These are phyloP conservation scores for Hemileccinum rubropunctum DNA, from an alignment of 768 basidiomycete species.

Conservation along the genomic window DNA sequence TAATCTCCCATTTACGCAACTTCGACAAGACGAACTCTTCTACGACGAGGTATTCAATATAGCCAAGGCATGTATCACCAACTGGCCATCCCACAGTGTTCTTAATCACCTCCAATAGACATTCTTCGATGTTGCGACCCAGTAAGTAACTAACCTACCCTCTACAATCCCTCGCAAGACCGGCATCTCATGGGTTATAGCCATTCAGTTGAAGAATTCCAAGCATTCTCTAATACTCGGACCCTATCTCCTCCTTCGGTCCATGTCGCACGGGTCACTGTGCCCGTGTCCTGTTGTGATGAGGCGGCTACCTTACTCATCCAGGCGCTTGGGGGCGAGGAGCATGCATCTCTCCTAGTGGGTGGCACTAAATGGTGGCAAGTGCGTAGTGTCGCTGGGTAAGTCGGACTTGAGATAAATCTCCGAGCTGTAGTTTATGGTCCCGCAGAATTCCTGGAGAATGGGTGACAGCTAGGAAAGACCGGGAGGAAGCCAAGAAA, in stretches of 20 bases:
- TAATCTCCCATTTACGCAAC: constrained; percentile 41
- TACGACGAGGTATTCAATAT: constrained; percentile 81
- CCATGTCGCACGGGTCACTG: constrained; percentile 62
- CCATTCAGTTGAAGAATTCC: constrained; percentile 83
- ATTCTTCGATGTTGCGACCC: constrained; percentile 72
- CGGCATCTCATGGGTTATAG: constrained; percentile 33
- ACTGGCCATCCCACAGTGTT: neutral
- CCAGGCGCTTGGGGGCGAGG: constrained; percentile 80
- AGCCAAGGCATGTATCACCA: constrained; percentile 52
- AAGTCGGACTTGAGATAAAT: constrained; percentile 23
- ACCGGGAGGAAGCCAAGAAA: constrained; percentile 69
- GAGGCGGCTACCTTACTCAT: constrained; percentile 73
- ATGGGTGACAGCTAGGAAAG: constrained; percentile 85
- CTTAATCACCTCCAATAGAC: constrained; percentile 39
- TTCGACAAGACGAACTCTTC: constrained; percentile 71
- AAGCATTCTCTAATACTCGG: constrained; percentile 72
- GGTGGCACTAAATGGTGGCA: constrained; percentile 99
- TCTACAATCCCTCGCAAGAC: neutral
- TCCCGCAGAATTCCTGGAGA: constrained; percentile 69
- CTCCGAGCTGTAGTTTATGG: constrained; percentile 12
- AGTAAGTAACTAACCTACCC: constrained; percentile 41
- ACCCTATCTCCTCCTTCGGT: constrained; percentile 87
- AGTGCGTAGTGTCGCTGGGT: constrained; percentile 82
- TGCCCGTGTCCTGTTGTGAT: constrained; percentile 76
- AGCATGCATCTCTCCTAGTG: constrained; percentile 62